Base-by-base conservation (phyloP, 2,329 filamentous ascomycete genomes). In the Exophiala bonariae region DNA sequence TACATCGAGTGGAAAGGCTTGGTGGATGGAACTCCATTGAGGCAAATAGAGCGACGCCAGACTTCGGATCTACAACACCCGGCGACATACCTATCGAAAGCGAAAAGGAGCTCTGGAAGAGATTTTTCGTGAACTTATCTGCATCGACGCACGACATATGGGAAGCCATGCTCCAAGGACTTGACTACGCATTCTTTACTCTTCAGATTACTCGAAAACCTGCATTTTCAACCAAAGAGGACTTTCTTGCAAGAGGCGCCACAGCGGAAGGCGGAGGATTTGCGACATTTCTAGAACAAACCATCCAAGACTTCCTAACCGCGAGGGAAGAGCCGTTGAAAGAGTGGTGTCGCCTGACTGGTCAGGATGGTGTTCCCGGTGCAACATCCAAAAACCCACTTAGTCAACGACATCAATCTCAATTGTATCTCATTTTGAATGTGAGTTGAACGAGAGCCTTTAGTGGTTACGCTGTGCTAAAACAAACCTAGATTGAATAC, bases 401-500 rank as follows among this genome's bases (percentile, higher is more conserved):
- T 58, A 46, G 59, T 41, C 31, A 55, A 38, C 32, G 32, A 34
- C 52, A 20, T n/a, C 36, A 34, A 9, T 45, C 46, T 10, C 50
- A 52, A 18, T 23, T 52, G n/a, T 52, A 61, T 13, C 52, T 64
- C 5, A 47, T 63, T 6, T 50, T 62, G 50, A 55, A 65, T n/a
- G 57, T 51, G 39, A 32, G 45, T 32, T n/a, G 13, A 28, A 69
- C 73, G 52, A 66, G 72, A 37, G 35, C 16, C 22, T 71, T 73
- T 8, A 78, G 23, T 11, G 11, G 6, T 26, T 26, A 26, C 23
- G 82, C 44, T 81, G 86, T 54, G 73, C 80, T 9, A 84, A 89
- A 57, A 71, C 90, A 85, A 61, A 68, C 87, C 4, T 58, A 83
- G 67, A 80, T 90, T 66, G 83, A 89, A 58, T 86, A 85, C 59